These are phyloP conservation scores for Gelatoporia subvermispora DNA, from an alignment of 768 basidiomycete species.

Conservation along the genomic window DNA sequence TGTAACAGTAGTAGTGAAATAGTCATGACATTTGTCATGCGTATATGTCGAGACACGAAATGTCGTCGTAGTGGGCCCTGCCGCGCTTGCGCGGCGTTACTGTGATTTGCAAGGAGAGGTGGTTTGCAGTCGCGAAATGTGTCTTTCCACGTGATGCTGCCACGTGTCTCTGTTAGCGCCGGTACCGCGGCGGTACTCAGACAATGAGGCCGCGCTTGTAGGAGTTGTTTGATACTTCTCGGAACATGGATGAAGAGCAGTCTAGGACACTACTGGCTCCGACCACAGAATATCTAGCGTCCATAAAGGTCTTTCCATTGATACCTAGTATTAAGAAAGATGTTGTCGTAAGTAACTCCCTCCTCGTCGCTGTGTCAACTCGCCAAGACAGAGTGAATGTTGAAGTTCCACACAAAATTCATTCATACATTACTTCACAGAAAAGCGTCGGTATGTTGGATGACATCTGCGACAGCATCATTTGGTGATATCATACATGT, in stretches of 20 bases:
- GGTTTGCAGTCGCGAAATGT: too few relatives aligned
- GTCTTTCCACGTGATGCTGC: too few relatives aligned
- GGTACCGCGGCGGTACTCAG: too few relatives aligned
- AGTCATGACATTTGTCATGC: too few relatives aligned
- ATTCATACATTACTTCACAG: constrained; percentile 11
- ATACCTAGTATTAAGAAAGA: constrained; percentile 70
- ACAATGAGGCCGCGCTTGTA: neutral
- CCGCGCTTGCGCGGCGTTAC: too few relatives aligned
- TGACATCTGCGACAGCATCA: neutral
- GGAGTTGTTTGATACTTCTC: neutral
- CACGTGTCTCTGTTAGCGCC: too few relatives aligned
- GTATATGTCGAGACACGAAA: too few relatives aligned
- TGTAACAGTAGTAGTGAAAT: too few relatives aligned
- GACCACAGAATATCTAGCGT: constrained; percentile 50
- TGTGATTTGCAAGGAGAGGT: too few relatives aligned
- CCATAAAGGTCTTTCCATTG: constrained; percentile 76
- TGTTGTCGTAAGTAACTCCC: constrained; percentile 48
- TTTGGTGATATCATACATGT: constrained; percentile 1
- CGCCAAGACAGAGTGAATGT: neutral
- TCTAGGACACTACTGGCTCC: constrained; percentile 41
- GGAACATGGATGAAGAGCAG: constrained; percentile 19
- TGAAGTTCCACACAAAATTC: neutral
- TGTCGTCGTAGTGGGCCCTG: too few relatives aligned
- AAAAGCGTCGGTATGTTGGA: constrained; percentile 21
- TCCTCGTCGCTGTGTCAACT: constrained; percentile 1